Base-by-base conservation (phyloP, 257 asterid genomes). In the Fraxinus pennsylvanica region DNA sequence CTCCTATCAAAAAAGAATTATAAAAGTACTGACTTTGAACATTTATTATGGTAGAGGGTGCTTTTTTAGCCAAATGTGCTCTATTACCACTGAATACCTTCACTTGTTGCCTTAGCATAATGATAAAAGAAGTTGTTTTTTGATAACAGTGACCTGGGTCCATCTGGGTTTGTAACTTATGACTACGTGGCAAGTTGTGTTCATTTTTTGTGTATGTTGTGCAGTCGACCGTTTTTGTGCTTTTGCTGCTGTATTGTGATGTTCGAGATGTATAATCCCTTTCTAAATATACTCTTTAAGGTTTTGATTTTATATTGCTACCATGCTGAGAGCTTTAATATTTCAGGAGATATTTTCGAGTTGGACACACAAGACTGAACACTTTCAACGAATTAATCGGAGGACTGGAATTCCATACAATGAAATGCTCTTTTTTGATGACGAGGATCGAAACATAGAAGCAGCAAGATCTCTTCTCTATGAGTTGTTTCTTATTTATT, bases 391-490 rank as follows among this genome's bases (percentile, higher is more conserved):
- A 79, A 91, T 94, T 69, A 76, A 85, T 61, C 72, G 87, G 80
- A 92, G 81, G 74, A 94, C 97, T 27, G 79, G 85, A 25, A 81
- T 91, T 72, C 92, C 96, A 25, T 94, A 86, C 82, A 85, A 86
- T 45, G 90, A 87, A 78, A 94, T 94, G 97, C 92, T 94, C 79
- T 94, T 94, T 80, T 94, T 92, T 50, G 98, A 94, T 68, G 98
- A 94, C 71, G 98, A 94, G 81, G 84, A 92, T 81, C 94, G 96
- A 72, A 94, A 92, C 79, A 92, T 91, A 71, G 86, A 88, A 76
- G 86, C 96, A 47, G 97, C 92, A 88, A 79, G 80, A 78, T 78
- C 70, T 76, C 78, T 74, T 82, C 74, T 50, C 77, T 70, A 25
- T 63, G 14, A 25, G 27, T 25, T 22, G 68, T 22, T 21, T 63